phyloP scores from a whole-genome alignment of 192 early-diverging fungal genomes.

The Coemansia sp. region DNA sequence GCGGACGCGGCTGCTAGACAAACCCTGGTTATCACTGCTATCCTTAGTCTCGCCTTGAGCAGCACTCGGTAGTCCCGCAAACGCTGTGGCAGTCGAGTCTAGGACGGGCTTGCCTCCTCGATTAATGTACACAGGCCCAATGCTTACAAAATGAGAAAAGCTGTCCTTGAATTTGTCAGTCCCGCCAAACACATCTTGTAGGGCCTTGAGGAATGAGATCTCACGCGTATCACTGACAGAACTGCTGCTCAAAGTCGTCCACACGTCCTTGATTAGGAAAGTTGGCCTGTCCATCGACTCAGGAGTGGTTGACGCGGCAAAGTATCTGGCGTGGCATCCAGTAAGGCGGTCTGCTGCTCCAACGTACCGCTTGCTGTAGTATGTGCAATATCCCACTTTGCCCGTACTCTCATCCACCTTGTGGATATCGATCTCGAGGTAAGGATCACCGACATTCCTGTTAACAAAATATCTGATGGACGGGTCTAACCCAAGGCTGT shows the following conservation, averaged over 20 bases:
- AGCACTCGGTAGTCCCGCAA: neutral
- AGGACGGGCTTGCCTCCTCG: neutral
- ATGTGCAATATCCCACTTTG: neutral
- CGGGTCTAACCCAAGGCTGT: too few species aligned
- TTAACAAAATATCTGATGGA: too few species aligned
- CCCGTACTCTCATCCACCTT: too few species aligned
- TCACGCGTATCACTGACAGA: too few species aligned
- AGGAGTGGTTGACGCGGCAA: slow-evolving; percentile 10
- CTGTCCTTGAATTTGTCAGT: too few species aligned
- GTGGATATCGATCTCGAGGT: too few species aligned
- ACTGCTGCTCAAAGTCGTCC: slow-evolving; percentile 19
- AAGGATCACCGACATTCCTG: too few species aligned
- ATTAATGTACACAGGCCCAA: neutral
- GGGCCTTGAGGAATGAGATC: too few species aligned
- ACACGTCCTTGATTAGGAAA: slow-evolving; percentile 19
- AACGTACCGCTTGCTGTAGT: neutral
- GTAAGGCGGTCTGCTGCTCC: neutral
- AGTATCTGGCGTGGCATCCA: slow-evolving; percentile 10
- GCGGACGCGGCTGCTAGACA: too few species aligned
- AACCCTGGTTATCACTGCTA: too few species aligned
- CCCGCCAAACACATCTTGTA: too few species aligned
- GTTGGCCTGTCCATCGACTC: neutral
- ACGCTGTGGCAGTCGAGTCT: neutral
- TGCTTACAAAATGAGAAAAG: neutral
- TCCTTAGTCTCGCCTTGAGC: too few species aligned